Percentiles rank a stretch among this genome's conserved stretches.
phyloP scores from a whole-genome alignment of 352 stramenopile species.

The Phytophthora gonapodyides region DNA sequence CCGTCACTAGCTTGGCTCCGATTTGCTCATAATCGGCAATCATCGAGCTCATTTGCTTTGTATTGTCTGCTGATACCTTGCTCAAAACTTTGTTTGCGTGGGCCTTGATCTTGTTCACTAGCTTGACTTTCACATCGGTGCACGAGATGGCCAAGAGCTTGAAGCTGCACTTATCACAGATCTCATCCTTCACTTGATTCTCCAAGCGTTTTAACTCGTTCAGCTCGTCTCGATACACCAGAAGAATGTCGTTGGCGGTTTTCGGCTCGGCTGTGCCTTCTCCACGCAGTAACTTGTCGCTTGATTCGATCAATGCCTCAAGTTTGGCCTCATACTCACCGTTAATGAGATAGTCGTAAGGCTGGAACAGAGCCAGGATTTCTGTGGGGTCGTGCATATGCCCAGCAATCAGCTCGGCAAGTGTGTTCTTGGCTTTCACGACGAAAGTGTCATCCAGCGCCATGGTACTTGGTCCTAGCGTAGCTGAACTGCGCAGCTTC shows the following conservation, averaged over 20 bases:
- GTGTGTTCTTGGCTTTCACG: conserved; percentile 61
- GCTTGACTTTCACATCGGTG: conserved; percentile 86
- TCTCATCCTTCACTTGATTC: conserved; percentile 42
- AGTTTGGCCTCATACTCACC: conserved; percentile 77
- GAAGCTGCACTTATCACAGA: conserved; percentile 91
- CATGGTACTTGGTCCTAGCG: conserved; percentile 88
- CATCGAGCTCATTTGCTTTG: conserved; percentile 85
- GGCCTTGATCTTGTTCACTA: conserved; percentile 74
- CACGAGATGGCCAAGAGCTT: conserved; percentile 90
- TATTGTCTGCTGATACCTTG: conserved; percentile 88
- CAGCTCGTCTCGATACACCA: conserved; percentile 57
- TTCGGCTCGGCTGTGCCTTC: conserved; percentile 18
- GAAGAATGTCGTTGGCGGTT: conserved; percentile 52
- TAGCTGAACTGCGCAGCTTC: conserved; percentile 57
- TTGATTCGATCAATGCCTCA: conserved; percentile 48
- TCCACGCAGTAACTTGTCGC: conserved; percentile 23
- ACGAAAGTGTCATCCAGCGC: conserved; percentile 79
- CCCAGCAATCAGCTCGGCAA: conserved; percentile 56
- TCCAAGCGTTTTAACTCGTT: conserved; percentile 55
- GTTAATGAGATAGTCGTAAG: conserved; percentile 81
- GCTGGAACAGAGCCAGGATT: conserved; percentile 75
- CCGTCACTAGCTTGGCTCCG: conserved; percentile 82
- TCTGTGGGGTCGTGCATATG: conserved; percentile 72
- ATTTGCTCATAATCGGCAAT: conserved; percentile 90
- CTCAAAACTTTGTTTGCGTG: conserved; percentile 73